A percentile compares a stretch with the other conserved stretches of the same genome.
Conservation (phyloP, 1,139 yeast genomes). For the Pichia kudriavzevii region DNA sequence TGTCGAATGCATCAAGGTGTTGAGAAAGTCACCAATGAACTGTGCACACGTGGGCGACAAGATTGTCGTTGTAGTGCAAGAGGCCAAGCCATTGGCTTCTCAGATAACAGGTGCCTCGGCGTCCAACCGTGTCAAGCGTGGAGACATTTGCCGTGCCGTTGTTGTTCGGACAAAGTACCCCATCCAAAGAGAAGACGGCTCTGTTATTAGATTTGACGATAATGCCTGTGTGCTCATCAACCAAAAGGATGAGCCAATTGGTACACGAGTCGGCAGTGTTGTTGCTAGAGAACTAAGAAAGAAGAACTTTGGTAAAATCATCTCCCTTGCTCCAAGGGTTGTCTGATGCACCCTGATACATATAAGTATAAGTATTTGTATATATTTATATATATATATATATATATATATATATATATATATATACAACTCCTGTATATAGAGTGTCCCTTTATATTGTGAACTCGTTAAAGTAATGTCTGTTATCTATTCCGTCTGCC, state of each 20-base stretch:
- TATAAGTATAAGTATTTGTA: too few species aligned
- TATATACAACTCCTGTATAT: not conserved
- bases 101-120: constrained; percentile 58
- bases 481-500: too few species aligned
- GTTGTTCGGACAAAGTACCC: constrained; percentile 91
- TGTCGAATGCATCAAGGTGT: constrained; percentile 92
- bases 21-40: constrained; percentile 79
- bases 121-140: constrained; percentile 79
- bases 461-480: too few species aligned
- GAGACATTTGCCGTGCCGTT: constrained; percentile 93
- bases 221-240: constrained; percentile 94
- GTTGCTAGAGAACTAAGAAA: constrained; percentile 90
- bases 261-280: constrained; percentile 86
- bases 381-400: too few species aligned
- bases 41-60: constrained; percentile 85
- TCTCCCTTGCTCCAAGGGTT: constrained; percentile 85
- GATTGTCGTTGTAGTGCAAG: constrained; percentile 90
- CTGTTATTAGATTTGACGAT: constrained; percentile 83
- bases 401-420: too few species aligned
- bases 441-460: not conserved
- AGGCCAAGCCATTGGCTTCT: constrained; percentile 67
- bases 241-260: constrained; percentile 85
- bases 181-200: constrained; percentile 78
- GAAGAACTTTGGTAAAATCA: constrained; percentile 77
- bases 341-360: constrained; percentile 10